A percentile compares a stretch with the other conserved stretches of the same genome.
Evolutionary conservation across 164 flowering plant genomes (phyloP).

Genomic region (Annona cherimola): DNA sequence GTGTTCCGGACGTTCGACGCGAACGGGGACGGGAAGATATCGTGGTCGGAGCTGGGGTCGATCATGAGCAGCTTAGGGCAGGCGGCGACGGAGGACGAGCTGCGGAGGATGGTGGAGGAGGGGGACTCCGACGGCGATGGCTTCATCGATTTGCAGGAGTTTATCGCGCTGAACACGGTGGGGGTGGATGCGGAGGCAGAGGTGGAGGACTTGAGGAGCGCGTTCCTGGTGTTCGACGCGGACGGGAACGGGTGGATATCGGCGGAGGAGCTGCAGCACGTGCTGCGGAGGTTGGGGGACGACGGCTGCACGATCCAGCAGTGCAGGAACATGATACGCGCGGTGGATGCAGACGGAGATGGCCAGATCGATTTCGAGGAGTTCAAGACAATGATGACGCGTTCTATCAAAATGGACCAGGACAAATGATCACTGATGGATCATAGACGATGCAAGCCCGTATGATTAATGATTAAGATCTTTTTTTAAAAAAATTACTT

Average conservation of each 20-base stretch:
- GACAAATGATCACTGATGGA: not conserved
- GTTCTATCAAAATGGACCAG: conserved; percentile 11
- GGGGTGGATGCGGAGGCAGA: conserved; percentile 43
- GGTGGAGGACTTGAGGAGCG: conserved; percentile 44
- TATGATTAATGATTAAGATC: too few relatives aligned
- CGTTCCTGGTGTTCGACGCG: conserved; percentile 62
- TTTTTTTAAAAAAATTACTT: too few relatives aligned
- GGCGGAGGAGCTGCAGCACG: conserved; percentile 61
- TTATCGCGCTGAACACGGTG: conserved; percentile 57
- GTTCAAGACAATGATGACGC: conserved; percentile 66
- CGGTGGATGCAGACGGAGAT: conserved; percentile 62
- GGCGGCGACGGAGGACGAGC: conserved; percentile 44
- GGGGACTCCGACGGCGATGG: conserved; percentile 81
- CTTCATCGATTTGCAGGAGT: conserved; percentile 54
- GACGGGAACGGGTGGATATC: conserved; percentile 70
- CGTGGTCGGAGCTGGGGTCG: conserved; percentile 54
- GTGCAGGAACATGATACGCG: conserved; percentile 67
- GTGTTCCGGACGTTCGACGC: conserved; percentile 75
- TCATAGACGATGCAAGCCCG: too few relatives aligned
- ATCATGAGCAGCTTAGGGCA: conserved; percentile 61
- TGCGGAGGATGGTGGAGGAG: conserved; percentile 43
- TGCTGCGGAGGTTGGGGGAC: conserved; percentile 58
- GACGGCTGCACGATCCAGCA: conserved; percentile 42
- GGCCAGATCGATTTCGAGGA: conserved; percentile 66
- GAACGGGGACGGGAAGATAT: conserved; percentile 84